Percentiles rank a stretch among this genome's conserved stretches.
These are phyloP conservation scores for Colletotrichum australisinense DNA, from an alignment of 2,329 filamentous ascomycete genomes.

Conservation along the genomic window DNA sequence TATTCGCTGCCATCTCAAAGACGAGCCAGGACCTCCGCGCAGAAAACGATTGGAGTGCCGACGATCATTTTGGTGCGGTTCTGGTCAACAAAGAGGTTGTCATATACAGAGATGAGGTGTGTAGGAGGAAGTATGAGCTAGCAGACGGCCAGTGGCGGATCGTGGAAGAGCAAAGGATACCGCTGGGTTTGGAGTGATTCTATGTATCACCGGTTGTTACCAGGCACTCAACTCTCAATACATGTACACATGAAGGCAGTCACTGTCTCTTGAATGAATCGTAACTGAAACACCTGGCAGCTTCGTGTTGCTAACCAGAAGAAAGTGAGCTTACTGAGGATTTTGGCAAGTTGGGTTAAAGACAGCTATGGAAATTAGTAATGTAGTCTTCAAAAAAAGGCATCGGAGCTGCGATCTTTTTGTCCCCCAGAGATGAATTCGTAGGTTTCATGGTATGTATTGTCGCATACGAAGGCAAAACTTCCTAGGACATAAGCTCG, in stretches of 20 bases:
- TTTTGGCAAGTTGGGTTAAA: too few species aligned
- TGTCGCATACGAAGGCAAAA: too few species aligned
- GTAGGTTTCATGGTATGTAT: too few species aligned
- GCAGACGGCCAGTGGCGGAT: not conserved
- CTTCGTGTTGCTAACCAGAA: too few species aligned
- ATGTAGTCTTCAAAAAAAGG: too few species aligned
- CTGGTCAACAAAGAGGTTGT: constrained; percentile 7
- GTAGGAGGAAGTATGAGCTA: not conserved
- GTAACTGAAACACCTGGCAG: too few species aligned
- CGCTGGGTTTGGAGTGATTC: not conserved
- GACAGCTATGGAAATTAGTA: too few species aligned
- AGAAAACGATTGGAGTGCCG: not conserved
- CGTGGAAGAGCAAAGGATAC: not conserved
- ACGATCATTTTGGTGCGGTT: not conserved
- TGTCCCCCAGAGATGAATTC: too few species aligned
- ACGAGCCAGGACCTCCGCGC: not conserved
- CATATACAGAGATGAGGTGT: not conserved
- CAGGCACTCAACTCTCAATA: not conserved
- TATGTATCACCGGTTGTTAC: not conserved
- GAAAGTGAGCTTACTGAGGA: too few species aligned
- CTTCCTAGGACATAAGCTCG: too few species aligned
- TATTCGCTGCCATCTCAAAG: constrained; percentile 43
- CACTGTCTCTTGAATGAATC: too few species aligned
- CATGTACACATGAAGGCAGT: not conserved
- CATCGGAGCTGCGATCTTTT: too few species aligned